Evolutionary conservation across 257 asterid genomes (phyloP), one percentile per base, ranked within the genome.

Genomic region (Voacanga thouarsii): DNA sequence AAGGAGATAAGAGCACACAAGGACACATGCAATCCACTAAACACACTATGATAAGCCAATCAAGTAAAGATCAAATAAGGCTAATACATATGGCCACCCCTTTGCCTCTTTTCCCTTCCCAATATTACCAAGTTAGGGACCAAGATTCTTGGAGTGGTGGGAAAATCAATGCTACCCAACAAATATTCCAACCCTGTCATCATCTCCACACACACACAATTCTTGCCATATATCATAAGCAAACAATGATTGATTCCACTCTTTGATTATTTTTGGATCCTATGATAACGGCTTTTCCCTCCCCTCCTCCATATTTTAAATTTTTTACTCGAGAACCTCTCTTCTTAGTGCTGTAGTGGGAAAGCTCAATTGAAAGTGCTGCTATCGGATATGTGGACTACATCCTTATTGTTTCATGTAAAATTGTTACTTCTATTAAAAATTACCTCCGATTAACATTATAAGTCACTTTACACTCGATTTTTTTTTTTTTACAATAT

Each of bases 221-320:
- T 7, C 56, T 53, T 33, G 37, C 37, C 37, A 33, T 33, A 33
- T 33, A 53, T 53, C 59, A 53, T 6, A 53, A 53, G 16, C 59
- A 67, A 74, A 79, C 82, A 87, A 90, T 87, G 81, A 88, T 85
- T 87, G 96, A 83, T 78, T 63, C 87, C 88, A 84, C 92, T 80
- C 39, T 18, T 45, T 70, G 81, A 82, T 82, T 75, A 43, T 87
- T 84, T 89, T 86, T 65, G 91, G 87, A 89, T 89, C 94, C 92
- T 85, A 84, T 88, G 87, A 83, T 71, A 60, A 68, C 78, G 83
- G 67, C 79, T 43, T 71, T 56, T 80, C 67, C 19, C 41, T 71
- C 75, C 33, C 81, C 77, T 49, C 16, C 0, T 67, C 57, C 67
- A 75, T 63, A 30, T 80, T 85, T 83, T 83, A 71, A 74, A 78